phyloP scores from a whole-genome alignment of 1,284 basidiomycete species.

The Tausonia pullulans region DNA sequence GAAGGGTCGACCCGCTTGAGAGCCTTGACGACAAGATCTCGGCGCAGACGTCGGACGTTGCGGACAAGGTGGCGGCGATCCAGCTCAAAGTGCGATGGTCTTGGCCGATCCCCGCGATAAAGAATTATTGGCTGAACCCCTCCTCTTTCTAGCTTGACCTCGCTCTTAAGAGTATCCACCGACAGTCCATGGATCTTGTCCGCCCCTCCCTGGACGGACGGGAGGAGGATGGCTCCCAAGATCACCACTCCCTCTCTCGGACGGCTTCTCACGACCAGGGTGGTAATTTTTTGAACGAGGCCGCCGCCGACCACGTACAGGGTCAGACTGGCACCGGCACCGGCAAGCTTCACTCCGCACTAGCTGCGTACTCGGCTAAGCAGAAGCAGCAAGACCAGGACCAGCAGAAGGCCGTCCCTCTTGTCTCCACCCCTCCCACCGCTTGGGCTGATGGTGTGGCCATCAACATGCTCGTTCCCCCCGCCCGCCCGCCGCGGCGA shows the following conservation, averaged over 20 bases:
- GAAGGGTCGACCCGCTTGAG: constrained; percentile 1
- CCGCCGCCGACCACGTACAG: neutral
- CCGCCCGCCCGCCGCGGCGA: neutral
- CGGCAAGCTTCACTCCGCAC: too few species aligned
- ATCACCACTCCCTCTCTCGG: neutral
- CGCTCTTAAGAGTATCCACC: constrained; percentile 6
- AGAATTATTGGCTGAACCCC: neutral
- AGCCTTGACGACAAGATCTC: constrained; percentile 5
- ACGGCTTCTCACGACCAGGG: neutral
- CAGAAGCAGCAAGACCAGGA: neutral
- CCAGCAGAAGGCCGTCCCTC: neutral
- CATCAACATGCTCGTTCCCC: too few species aligned
- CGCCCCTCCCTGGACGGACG: neutral
- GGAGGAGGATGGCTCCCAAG: neutral
- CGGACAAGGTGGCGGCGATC: constrained; percentile 10
- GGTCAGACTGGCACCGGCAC: neutral
- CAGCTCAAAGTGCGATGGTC: constrained; percentile 7
- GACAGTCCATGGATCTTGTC: neutral
- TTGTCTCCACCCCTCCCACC: neutral
- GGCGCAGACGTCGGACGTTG: neutral
- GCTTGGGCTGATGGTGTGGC: neutral
- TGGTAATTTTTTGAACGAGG: neutral
- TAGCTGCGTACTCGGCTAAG: too few species aligned
- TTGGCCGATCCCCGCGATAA: neutral
- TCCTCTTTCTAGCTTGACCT: constrained; percentile 4